Percentiles rank a stretch among this genome's conserved stretches.
Conservation (phyloP, 2,329 filamentous ascomycete genomes). For the Penicillium sp. region DNA sequence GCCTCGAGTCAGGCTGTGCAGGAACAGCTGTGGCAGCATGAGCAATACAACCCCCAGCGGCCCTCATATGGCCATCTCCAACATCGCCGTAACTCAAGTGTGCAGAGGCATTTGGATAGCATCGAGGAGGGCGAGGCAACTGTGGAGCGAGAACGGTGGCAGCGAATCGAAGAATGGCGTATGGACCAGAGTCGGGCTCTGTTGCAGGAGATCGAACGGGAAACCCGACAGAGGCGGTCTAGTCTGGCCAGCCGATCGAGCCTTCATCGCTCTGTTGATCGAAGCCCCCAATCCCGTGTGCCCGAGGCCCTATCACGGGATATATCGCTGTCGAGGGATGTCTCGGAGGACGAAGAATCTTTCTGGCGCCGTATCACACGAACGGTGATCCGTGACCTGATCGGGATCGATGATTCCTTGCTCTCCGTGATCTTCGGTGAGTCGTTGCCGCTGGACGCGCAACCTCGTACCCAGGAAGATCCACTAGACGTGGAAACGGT, state of each 20-base stretch:
- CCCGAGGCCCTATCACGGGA: conserved; percentile 57
- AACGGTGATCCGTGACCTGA: conserved; percentile 81
- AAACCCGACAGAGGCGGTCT: conserved; percentile 65
- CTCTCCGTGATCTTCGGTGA: conserved; percentile 88
- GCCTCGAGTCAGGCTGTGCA: conserved; percentile 65
- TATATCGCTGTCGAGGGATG: conserved; percentile 39
- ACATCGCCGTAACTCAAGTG: conserved; percentile 53
- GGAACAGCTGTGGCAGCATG: conserved; percentile 85
- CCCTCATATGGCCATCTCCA: conserved; percentile 44
- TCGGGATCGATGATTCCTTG: conserved; percentile 84
- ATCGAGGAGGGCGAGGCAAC: conserved; percentile 56
- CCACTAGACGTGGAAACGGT: conserved; percentile 33
- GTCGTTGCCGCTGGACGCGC: conserved; percentile 53
- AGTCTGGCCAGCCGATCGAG: conserved; percentile 28
- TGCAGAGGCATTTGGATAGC: conserved; percentile 56
- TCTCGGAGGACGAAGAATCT: conserved; percentile 58
- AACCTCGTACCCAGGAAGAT: conserved; percentile 32
- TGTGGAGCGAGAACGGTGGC: conserved; percentile 70
- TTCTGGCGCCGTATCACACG: conserved; percentile 80
- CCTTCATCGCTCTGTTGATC: conserved; percentile 19
- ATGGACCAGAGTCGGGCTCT: conserved; percentile 84
- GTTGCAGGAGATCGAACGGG: conserved; percentile 82
- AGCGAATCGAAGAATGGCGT: conserved; percentile 87
- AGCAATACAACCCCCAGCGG: conserved; percentile 74
- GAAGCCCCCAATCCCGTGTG: conserved; percentile 19